Evolutionary conservation across 2,329 filamentous ascomycete genomes (phyloP), one percentile per base, ranked within the genome.

Genomic region (Scytalidium lignicola): DNA sequence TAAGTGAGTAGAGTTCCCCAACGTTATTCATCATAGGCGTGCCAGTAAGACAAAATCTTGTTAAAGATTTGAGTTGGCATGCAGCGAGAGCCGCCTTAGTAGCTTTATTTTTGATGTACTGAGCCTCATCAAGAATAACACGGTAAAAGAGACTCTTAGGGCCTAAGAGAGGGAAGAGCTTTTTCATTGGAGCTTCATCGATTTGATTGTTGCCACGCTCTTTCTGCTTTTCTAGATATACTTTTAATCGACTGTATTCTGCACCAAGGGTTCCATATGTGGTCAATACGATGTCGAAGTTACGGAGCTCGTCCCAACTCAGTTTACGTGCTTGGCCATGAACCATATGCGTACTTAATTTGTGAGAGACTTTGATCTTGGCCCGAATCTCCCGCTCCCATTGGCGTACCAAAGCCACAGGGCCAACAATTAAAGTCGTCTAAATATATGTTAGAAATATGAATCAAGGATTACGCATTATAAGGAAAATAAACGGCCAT

Each of bases 11-110:
- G 2, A 95, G 73, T 59, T 96, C 91, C 20, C 79, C 73, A 2
- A 92, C 81, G 12, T 77, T 82, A 58, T 96, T 96, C 86, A 93
- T 93, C 86, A 92, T 90, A 0, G 88, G 88, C 0, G 88, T 93
- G 21, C 88, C 88, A 2, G 85, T 89, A 65, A 92, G 78, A 61
- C 85, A 90, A 71, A 88, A 83, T 43, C 88, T 76, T 61, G 86
- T 80, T 29, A 70, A 72, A 13, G 85, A 72, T 51, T 77, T 69
- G 15, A 93, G 66, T 10, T 69, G 64, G 56, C 73, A 79, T 23
- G 80, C 80, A 3, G 80, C 86, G 54, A 75, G 74, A 1, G 85
- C 78, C 4, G 75, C 70, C 53, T 80, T 78, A 0, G 86, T 85
- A 39, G 70, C 74, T 50, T 78, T 78, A 60, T 91, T 92, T 70